phyloP scores from a whole-genome alignment of 2,329 filamentous ascomycete genomes.

The Curvularia sp. region DNA sequence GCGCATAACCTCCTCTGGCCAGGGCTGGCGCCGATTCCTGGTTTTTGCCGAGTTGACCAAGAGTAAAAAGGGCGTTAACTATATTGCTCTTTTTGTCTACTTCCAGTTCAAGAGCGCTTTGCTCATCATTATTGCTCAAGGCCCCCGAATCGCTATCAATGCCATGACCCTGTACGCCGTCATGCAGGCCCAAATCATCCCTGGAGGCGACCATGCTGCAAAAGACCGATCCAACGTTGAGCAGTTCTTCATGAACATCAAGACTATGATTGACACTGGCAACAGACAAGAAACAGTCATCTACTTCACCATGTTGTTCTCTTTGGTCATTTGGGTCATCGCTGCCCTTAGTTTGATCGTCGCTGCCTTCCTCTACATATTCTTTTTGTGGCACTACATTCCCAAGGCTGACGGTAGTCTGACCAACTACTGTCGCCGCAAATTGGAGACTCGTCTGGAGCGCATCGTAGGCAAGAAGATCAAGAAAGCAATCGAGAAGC shows the following conservation, averaged over 20 bases:
- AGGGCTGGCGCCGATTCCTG: constrained; percentile 88
- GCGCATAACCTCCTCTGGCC: constrained; percentile 70
- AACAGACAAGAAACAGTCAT: constrained; percentile 83
- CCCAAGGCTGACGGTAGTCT: constrained; percentile 81
- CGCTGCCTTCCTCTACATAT: constrained; percentile 78
- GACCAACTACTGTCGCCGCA: constrained; percentile 85
- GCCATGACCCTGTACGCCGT: constrained; percentile 87
- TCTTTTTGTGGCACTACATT: constrained; percentile 93
- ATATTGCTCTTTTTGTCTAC: constrained; percentile 89
- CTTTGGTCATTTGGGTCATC: constrained; percentile 86
- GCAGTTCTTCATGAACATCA: constrained; percentile 85
- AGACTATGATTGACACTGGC: constrained; percentile 69
- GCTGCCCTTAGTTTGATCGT: constrained; percentile 75
- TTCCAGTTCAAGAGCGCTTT: constrained; percentile 83
- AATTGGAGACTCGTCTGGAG: constrained; percentile 84
- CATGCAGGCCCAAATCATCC: constrained; percentile 76
- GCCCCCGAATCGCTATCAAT: constrained; percentile 90
- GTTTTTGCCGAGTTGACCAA: constrained; percentile 91
- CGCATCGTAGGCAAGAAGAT: constrained; percentile 86
- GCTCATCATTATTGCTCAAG: constrained; percentile 87
- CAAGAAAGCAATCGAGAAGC: constrained; percentile 84
- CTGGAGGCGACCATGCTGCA: constrained; percentile 60
- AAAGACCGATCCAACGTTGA: constrained; percentile 69
- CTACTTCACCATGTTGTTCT: constrained; percentile 90
- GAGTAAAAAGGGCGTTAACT: constrained; percentile 88